These are phyloP conservation scores for Lodderomyces elongisporus DNA, from an alignment of 1,139 yeast genomes.

Conservation along the genomic window DNA sequence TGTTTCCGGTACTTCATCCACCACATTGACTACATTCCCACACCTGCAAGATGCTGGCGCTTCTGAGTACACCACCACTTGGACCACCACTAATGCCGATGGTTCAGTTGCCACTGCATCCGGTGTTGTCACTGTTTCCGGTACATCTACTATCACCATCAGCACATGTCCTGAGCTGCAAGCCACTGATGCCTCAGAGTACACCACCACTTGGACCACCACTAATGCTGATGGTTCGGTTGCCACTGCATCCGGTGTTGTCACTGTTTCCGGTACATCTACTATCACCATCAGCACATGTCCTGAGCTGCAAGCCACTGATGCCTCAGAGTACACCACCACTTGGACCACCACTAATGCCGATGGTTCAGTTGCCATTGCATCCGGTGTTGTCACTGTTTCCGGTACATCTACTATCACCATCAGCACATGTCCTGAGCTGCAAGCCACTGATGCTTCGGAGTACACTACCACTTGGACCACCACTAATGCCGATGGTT, in stretches of 20 bases:
- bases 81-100: constrained; percentile 15
- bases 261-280: constrained; percentile 4
- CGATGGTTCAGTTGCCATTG: constrained; percentile 11
- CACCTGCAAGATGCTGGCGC: constrained; percentile 4
- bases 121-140: constrained; percentile 6
- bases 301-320: constrained; percentile 2
- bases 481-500: constrained; percentile 3
- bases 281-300: constrained; percentile 3
- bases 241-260: constrained; percentile 7
- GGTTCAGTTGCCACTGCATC: constrained; percentile 14
- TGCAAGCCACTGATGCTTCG: constrained; percentile 14
- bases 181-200: constrained; percentile 11
- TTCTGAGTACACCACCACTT: constrained; percentile 16
- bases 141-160: constrained; percentile 4
- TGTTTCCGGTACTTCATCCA: constrained; percentile 6
- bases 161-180: constrained; percentile 1
- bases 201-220: constrained; percentile 6
- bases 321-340: constrained; percentile 14
- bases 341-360: constrained; percentile 12
- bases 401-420: constrained; percentile 5
- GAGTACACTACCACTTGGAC: constrained; percentile 15
- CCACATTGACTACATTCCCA: constrained; percentile 8
- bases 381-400: constrained; percentile 13
- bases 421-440: constrained; percentile 5
- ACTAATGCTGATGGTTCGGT: constrained; percentile 4